phyloP scores from a whole-genome alignment of 139 green algal genomes.

The Chlamydomonas asymmetrica region DNA sequence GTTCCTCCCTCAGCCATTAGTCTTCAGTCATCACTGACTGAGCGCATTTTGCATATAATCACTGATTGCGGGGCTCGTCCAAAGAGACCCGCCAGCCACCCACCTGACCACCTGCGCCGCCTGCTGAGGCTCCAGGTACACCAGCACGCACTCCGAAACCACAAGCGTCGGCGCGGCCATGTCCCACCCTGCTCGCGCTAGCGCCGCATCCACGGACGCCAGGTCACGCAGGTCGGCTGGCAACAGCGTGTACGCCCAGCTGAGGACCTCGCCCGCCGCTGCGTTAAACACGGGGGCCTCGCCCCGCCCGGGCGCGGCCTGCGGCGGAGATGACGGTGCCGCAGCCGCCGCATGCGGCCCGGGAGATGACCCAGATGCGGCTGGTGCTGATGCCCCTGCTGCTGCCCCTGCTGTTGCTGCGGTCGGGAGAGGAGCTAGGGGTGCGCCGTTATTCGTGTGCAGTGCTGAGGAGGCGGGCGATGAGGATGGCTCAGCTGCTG shows the following conservation, averaged over 20 bases:
- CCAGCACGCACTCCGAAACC: constrained; percentile 86
- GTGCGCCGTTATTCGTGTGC: no score
- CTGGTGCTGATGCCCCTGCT: neutral
- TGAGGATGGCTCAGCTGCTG: neutral
- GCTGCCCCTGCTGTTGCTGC: neutral
- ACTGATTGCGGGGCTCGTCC: no score
- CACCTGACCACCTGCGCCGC: constrained; percentile 52
- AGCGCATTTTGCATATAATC: no score
- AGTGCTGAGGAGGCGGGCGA: no score
- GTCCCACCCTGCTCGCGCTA: constrained; percentile 59
- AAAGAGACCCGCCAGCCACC: constrained; percentile 42
- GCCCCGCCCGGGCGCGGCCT: neutral
- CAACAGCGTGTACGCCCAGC: constrained; percentile 59
- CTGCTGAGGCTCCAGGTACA: constrained; percentile 80
- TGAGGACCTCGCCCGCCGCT: constrained; percentile 24
- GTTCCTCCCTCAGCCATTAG: no score
- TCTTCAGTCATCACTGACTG: no score
- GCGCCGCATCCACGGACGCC: constrained; percentile 31
- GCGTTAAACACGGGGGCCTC: neutral
- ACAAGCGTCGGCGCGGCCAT: constrained; percentile 59
- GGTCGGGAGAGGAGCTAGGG: no score
- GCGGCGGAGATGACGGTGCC: neutral
- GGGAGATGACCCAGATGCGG: neutral
- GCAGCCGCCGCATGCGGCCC: neutral
- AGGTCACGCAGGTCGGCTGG: constrained; percentile 70